Evolutionary conservation across 352 stramenopile genomes (phyloP).

Genomic region (Salisapilia sapeloensis): DNA sequence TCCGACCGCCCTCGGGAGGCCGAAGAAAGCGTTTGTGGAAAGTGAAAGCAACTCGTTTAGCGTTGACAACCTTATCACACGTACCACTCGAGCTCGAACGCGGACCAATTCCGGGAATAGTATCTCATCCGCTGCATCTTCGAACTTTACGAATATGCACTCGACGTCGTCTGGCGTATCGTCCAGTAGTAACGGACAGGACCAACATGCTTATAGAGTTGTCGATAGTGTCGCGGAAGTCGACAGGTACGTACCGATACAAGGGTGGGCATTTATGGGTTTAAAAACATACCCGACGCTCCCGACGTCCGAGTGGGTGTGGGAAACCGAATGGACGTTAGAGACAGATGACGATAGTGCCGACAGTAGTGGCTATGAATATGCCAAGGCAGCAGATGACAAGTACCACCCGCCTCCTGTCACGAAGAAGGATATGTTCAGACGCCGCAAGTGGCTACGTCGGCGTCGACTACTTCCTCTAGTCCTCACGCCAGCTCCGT

Average conservation of each 20-base stretch:
- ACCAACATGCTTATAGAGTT: conserved; percentile 23
- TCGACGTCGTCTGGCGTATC: too few relatives aligned
- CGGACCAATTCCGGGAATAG: too few relatives aligned
- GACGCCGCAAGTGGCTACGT: conserved; percentile 45
- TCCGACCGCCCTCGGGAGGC: conserved; percentile 5
- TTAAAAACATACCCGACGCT: conserved; percentile 42
- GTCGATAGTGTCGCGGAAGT: conserved; percentile 56
- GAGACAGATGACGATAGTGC: conserved; percentile 13
- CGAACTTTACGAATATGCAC: too few relatives aligned
- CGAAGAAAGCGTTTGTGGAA: neutral
- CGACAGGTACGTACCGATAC: conserved; percentile 53
- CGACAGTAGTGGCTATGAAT: conserved; percentile 28
- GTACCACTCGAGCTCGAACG: too few relatives aligned
- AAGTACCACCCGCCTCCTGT: conserved; percentile 54
- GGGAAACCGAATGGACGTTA: conserved; percentile 55
- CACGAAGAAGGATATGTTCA: conserved; percentile 58
- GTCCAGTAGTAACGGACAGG: too few relatives aligned
- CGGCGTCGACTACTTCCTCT: conserved; percentile 30
- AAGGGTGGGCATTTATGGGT: conserved; percentile 41
- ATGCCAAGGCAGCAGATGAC: conserved; percentile 52
- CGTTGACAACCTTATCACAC: too few relatives aligned
- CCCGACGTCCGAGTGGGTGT: conserved; percentile 65
- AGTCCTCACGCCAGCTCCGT: conserved; percentile 11
- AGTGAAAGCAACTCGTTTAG: conserved; percentile 5
- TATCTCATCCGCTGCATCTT: too few relatives aligned